Percentiles rank a stretch among this genome's conserved stretches.
Conservation (phyloP, 1,284 basidiomycete species). For the Sporisorium scitamineum region DNA sequence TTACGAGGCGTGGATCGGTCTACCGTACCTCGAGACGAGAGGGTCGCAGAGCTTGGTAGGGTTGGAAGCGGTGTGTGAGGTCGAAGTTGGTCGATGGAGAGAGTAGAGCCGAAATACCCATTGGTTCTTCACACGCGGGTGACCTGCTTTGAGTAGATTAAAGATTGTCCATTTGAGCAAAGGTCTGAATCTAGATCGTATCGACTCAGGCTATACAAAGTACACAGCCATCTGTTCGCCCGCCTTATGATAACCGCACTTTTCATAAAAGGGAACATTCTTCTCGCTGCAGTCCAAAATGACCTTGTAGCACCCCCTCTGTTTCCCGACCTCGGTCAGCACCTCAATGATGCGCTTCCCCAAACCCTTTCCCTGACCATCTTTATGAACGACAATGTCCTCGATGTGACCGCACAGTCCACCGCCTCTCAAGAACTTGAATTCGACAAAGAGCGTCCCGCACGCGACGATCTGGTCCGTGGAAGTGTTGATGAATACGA, state of each 20-base stretch:
- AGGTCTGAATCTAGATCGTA: background rate
- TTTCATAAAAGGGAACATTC: slow-evolving; percentile 96
- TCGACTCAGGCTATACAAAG: slow-evolving; percentile 24
- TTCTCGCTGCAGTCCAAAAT: slow-evolving; percentile 92
- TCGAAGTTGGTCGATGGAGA: slow-evolving; percentile 60
- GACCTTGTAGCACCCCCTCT: slow-evolving; percentile 88
- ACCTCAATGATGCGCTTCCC: slow-evolving; percentile 88
- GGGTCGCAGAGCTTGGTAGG: slow-evolving; percentile 50
- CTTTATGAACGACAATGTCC: slow-evolving; percentile 92
- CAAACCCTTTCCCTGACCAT: slow-evolving; percentile 87
- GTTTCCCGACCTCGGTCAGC: slow-evolving; percentile 80
- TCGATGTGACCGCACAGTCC: slow-evolving; percentile 93
- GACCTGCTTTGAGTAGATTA: too few species aligned
- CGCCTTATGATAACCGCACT: slow-evolving; percentile 78
- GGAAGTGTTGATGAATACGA: slow-evolving; percentile 82
- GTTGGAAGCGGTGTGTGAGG: slow-evolving; percentile 59
- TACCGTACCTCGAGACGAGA: slow-evolving; percentile 53
- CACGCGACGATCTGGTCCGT: slow-evolving; percentile 85
- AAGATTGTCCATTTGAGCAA: background rate
- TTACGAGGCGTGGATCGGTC: slow-evolving; percentile 49
- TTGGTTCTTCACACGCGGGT: too few species aligned
- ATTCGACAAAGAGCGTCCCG: slow-evolving; percentile 87
- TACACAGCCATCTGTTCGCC: slow-evolving; percentile 68
- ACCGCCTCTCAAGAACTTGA: slow-evolving; percentile 87
- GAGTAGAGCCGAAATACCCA: slow-evolving; percentile 11